Base-by-base conservation (phyloP, 2,329 filamentous ascomycete genomes). In the Aureobasidium sp. region DNA sequence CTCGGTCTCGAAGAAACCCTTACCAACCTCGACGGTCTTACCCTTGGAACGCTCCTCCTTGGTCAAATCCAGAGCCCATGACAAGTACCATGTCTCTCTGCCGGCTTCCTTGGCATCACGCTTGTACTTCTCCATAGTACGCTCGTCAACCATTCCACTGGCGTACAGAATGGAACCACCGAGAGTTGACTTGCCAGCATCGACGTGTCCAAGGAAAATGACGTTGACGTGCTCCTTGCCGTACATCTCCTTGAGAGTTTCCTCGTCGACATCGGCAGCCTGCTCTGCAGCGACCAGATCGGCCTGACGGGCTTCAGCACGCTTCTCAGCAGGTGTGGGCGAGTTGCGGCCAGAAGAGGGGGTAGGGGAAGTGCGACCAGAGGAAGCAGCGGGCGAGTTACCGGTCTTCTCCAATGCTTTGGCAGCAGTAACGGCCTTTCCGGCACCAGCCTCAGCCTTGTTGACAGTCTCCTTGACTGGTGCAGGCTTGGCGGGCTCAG, bases 81-180 rank as follows among this genome's bases (percentile, higher is more conserved):
- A 99, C 26, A 99, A 83, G 75, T 97, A 99, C 94, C 94, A 99
- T 3, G 93, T 96, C 79, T 97, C 94, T 79, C 92, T 89, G 59
- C 94, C 94, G 67, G 94, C 83, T 12, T 97, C 94, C 81, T 96
- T 97, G 56, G 94, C 93, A 71, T 99, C 95, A 69, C 85, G 86
- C 84, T 93, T 96, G 82, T 96, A 96, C 78, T 99, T 99, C 60
- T 99, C 94, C 82, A 99, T 85, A 39, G 94, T 99, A 74, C 94
- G 86, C 77, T 99, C 91, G 72, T 99, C 95, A n/a, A 99, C 94
- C 94, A 97, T 99, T 64, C 94, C 94, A 5, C 93, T 97, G 58
- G 86, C 86, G 75, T 94, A 96, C 15, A 99, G 82, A 66, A 99
- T 96, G 58, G 90, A 90, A 56, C 94, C 94, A 73, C 94, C 94